Conservation (phyloP, 768 basidiomycete species). For the Phlegmacium glaucopus region DNA sequence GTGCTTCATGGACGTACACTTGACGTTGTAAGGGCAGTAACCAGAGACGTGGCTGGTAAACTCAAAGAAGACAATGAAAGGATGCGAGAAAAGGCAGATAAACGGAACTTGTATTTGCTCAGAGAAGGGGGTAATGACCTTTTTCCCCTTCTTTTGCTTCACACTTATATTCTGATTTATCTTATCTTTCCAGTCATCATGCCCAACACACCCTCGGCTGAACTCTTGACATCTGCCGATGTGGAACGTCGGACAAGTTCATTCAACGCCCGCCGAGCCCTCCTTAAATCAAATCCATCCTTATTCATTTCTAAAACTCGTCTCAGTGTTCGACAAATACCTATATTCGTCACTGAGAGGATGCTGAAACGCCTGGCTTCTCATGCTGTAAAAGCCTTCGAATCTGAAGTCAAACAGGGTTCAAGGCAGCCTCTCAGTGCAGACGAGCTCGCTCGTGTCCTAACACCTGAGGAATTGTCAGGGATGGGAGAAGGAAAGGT, state of each 20-base stretch:
- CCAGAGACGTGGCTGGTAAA: slow-evolving; percentile 82
- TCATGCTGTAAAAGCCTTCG: slow-evolving; percentile 77
- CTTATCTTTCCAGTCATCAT: slow-evolving; percentile 65
- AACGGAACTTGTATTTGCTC: slow-evolving; percentile 92
- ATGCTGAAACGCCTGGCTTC: slow-evolving; percentile 84
- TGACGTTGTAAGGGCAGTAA: slow-evolving; percentile 88
- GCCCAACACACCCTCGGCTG: slow-evolving; percentile 81
- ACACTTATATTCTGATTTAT: slow-evolving; percentile 7
- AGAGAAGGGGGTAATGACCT: slow-evolving; percentile 83
- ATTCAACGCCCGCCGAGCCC: slow-evolving; percentile 77
- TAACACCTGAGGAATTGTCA: not conserved
- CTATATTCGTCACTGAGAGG: slow-evolving; percentile 86
- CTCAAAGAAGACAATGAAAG: slow-evolving; percentile 88
- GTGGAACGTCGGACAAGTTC: slow-evolving; percentile 83
- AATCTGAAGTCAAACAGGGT: slow-evolving; percentile 69
- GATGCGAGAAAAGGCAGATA: slow-evolving; percentile 85
- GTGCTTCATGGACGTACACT: slow-evolving; percentile 92
- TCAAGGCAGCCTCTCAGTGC: slow-evolving; percentile 54
- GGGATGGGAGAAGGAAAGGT: slow-evolving; percentile 5
- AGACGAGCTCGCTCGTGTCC: slow-evolving; percentile 56
- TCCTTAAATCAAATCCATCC: slow-evolving; percentile 89
- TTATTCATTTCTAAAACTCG: slow-evolving; percentile 94
- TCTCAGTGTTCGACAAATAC: slow-evolving; percentile 90
- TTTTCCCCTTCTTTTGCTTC: not conserved
- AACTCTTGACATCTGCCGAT: slow-evolving; percentile 65